Evolutionary conservation across 345 rosid genomes (phyloP).

Genomic region (Salix udensis): DNA sequence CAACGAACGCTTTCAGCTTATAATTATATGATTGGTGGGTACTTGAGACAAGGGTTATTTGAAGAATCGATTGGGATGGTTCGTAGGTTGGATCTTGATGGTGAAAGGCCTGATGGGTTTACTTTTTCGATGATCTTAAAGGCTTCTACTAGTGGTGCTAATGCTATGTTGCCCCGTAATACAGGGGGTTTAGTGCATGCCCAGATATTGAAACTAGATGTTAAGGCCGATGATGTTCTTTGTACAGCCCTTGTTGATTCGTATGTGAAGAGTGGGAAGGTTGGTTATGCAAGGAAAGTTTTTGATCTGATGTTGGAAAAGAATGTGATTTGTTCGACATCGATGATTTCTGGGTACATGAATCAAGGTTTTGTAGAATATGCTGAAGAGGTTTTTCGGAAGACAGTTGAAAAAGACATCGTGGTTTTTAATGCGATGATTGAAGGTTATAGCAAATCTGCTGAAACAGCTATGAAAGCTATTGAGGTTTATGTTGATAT

Average conservation of each 20-base stretch:
- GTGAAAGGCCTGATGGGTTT: slow-evolving; percentile 65
- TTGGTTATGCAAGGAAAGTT: slow-evolving; percentile 60
- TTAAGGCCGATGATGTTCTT: slow-evolving; percentile 70
- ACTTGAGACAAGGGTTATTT: slow-evolving; percentile 44
- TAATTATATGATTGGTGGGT: slow-evolving; percentile 72
- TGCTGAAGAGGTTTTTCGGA: slow-evolving; percentile 59
- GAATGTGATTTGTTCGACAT: slow-evolving; percentile 74
- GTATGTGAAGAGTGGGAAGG: slow-evolving; percentile 61
- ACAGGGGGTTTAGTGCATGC: slow-evolving; percentile 56
- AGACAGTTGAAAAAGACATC: slow-evolving; percentile 53
- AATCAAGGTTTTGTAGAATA: slow-evolving; percentile 48
- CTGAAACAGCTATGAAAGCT: slow-evolving; percentile 50
- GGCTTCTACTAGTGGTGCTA: slow-evolving; percentile 48
- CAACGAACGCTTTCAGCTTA: slow-evolving; percentile 67
- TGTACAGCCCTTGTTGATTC: slow-evolving; percentile 71
- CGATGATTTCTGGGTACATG: slow-evolving; percentile 91
- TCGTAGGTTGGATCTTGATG: slow-evolving; percentile 42
- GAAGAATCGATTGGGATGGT: slow-evolving; percentile 42
- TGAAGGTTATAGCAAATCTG: slow-evolving; percentile 77
- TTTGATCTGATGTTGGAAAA: slow-evolving; percentile 63
- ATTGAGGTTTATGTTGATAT: slow-evolving; percentile 53
- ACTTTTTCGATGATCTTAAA: slow-evolving; percentile 81
- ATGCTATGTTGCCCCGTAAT: slow-evolving; percentile 25
- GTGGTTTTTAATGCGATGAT: slow-evolving; percentile 93
- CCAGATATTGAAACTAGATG: slow-evolving; percentile 46